These are phyloP conservation scores for Geotrichum fermentans DNA, from an alignment of 1,139 yeast genomes.

Conservation along the genomic window DNA sequence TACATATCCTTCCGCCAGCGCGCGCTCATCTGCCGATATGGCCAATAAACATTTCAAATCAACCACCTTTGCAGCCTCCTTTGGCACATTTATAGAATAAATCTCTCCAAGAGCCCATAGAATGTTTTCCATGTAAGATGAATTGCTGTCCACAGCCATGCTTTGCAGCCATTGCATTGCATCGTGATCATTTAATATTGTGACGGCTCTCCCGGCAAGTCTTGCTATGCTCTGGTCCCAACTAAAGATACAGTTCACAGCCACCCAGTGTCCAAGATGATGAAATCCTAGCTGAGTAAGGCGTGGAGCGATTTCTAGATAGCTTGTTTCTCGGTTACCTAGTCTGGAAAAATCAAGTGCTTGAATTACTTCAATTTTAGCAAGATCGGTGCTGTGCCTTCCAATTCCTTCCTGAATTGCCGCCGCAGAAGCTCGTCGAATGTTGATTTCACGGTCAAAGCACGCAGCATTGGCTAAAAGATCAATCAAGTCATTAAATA, in stretches of 20 bases:
- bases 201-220: slow-evolving; percentile 33
- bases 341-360: slow-evolving; percentile 47
- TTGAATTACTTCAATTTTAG: slow-evolving; percentile 52
- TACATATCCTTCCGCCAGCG: slow-evolving; percentile 14
- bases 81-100: background rate
- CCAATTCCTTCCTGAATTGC: slow-evolving; percentile 85
- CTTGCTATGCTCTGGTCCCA: slow-evolving; percentile 43
- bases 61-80: background rate
- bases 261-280: slow-evolving; percentile 21
- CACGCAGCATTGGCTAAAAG: slow-evolving; percentile 49
- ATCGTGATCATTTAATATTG: slow-evolving; percentile 11
- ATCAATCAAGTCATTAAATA: slow-evolving; percentile 24
- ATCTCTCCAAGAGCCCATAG: slow-evolving; percentile 27
- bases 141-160: slow-evolving; percentile 2
- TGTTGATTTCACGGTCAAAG: slow-evolving; percentile 67
- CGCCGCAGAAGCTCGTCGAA: slow-evolving; percentile 79
- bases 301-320: slow-evolving; percentile 37
- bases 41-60: background rate
- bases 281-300: slow-evolving; percentile 36
- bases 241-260: slow-evolving; percentile 32
- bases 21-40: slow-evolving; percentile 9
- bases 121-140: slow-evolving; percentile 23
- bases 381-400: slow-evolving; percentile 48
- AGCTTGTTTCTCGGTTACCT: slow-evolving; percentile 43
- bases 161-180: background rate